Percentiles rank a stretch among this genome's conserved stretches.
Evolutionary conservation across 345 rosid genomes (phyloP).

Genomic region (Populus nigra): DNA sequence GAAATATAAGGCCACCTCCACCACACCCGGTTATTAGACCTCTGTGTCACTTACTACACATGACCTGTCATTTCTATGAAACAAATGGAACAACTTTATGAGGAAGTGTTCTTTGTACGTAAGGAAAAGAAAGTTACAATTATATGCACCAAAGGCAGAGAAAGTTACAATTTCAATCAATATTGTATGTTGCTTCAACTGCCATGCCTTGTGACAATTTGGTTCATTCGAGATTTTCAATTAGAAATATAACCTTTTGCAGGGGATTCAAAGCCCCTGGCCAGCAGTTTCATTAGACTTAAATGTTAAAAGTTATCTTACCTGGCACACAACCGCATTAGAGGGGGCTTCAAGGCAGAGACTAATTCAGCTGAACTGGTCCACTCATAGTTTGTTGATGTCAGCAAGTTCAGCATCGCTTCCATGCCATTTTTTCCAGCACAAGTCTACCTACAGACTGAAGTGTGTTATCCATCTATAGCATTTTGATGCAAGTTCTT

Average conservation of each 20-base stretch:
- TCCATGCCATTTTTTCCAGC: conserved; percentile 68
- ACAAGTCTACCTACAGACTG: conserved; percentile 43
- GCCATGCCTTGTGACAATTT: neutral
- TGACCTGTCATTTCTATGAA: neutral
- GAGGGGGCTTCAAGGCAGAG: conserved; percentile 56
- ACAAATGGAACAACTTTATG: neutral
- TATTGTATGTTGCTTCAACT: neutral
- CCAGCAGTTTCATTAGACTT: neutral
- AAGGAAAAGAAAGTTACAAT: too few species aligned
- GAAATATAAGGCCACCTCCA: neutral
- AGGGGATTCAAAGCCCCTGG: neutral
- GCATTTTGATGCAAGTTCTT: neutral
- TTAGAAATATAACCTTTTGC: neutral
- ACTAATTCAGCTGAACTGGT: conserved; percentile 42
- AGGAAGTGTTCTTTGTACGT: neutral
- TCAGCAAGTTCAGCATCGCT: conserved; percentile 54
- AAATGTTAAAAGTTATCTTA: conserved; percentile 20
- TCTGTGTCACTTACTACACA: neutral
- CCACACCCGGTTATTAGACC: neutral
- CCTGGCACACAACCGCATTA: conserved; percentile 86
- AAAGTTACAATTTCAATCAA: neutral
- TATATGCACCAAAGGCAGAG: too few species aligned
- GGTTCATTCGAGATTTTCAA: neutral
- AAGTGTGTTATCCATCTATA: conserved; percentile 10
- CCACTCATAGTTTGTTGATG: conserved; percentile 53